Evolutionary conservation across 495 filamentous ascomycete species (phyloP), one percentile per base, ranked within the genome.

Genomic region (Chaetomidium leptoderma): DNA sequence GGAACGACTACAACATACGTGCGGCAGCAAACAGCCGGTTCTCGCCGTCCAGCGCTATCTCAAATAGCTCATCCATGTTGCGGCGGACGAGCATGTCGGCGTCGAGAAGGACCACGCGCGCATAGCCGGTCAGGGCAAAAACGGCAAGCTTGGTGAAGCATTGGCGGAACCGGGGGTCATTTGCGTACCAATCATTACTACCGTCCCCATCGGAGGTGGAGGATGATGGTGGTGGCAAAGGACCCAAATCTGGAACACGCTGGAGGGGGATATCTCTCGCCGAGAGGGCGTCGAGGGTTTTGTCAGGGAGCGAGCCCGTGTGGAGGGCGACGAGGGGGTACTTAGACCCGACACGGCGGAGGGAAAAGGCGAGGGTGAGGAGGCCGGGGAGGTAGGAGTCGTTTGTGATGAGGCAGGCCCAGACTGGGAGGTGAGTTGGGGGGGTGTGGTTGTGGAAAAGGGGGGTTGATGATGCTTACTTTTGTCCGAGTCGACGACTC

Each of bases 31-130:
- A 55, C 19, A 55, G 8, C 24, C 42, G 10, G 3, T 29, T 40
- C 10, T 47, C 30, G 19, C 19, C 63, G 66, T 91, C 87, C 16
- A 93, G 78, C 61, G 77, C 68, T 6, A 93, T 27, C 6, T 88
- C 83, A 87, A 92, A 92, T 50, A 95, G 71, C 70, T 91, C 89
- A 65, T 95, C 90, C 86, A 95, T 92, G 66, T 91, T 91, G 55
- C 76, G 72, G 50, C 83, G 72, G 5, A 89, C 81, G 21, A 92
- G 63, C 90, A 92, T 95, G 70, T 95, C 90, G 63, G 84, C 84
- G 70, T 95, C 90, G n/a, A 95, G 78, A 67, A 86, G 83, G 17
- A 91, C 83, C 21, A 95, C 78, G 14, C 88, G 78, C 5, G 86
- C 80, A 70, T 88, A 92, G 60, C 88, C 81, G 13, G 72, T 71